Evolutionary conservation across 176 grass and related monocot genomes (phyloP), one percentile per base, ranked within the genome.

Genomic region (Oryza coarctata): DNA sequence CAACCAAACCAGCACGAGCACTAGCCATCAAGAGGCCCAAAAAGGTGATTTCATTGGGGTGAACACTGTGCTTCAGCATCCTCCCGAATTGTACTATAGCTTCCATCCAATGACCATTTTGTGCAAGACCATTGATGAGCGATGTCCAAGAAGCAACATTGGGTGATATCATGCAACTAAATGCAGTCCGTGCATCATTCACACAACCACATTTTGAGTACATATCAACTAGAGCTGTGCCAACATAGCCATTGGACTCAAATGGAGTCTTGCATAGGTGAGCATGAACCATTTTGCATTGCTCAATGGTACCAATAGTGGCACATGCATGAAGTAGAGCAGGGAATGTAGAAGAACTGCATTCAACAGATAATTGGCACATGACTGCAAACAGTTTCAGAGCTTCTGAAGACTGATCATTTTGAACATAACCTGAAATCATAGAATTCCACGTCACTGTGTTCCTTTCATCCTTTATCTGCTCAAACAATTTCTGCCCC

Each of bases 111-210:
- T 65, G 73, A 58, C 88, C 91, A 63, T 93, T 86, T 33, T 85
- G 87, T 47, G 85, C 82, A 52, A 93, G 91, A 9, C 91, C 91
- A 71, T 79, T 79, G 39, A 90, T 86, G 64, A 90, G 75, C 63
- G 88, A 84, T 83, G 82, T 93, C 91, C 91, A 93, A 12, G 88
- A 87, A 55, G 88, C 85, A 55, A 93, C 83, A 80, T 93, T 87
- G 52, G 85, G 82, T 9, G 75, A 77, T 13, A 25, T 36, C 12
- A 90, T 79, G 3, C 45, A 68, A 64, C 69, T 27, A 43, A 88
- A 93, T 83, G 78, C 85, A 14, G 40, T 22, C 14, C 36, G 58
- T 33, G 91, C 91, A 68, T 88, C 91, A 49, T 39, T 5, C 9
- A 93, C 80, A 63, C 74, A 80, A 40, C 88, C 91, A 68, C 91